Evolutionary conservation across 345 rosid genomes (phyloP), one percentile per base, ranked within the genome.

Genomic region (Raphanus sativus): DNA sequence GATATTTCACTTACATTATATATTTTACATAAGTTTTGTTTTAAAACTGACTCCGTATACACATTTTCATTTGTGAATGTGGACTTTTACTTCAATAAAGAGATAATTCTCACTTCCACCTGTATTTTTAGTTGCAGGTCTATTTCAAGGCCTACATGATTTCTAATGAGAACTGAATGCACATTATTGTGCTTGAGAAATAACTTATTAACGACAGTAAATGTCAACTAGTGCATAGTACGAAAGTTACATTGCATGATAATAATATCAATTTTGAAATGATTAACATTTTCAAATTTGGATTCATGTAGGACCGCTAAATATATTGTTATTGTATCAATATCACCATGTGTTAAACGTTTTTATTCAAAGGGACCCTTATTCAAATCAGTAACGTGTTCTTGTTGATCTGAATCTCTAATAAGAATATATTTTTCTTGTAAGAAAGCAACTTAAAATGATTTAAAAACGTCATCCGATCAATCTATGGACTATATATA

Each of bases 91-190:
- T 8, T 63, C 65, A 9, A 60, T 8, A n/a, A 24, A 76, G 29
- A 67, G 36, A 32, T 60, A 52, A 28, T 45, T 38, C 6, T 65
- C 8, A 36, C 16, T 74, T 9, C 48, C 15, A 36, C 28, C 0
- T 42, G 30, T 29, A 42, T 59, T 10, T 24, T 40, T 59, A 25
- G 4, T 48, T 50, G 4, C 62, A 28, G 10, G 13, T 36, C 17
- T 52, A 52, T 62, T 69, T 50, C 75, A 76, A 69, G 52, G 64
- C 24, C 50, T 58, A 26, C 16, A 40, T 66, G 59, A 58, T 40
- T 40, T 4, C 16, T 66, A 38, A 21, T 16, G 2, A 42, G 73
- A 59, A 59, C 2, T 26, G 6, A 30, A 17, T 42, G 16, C 67
- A 7, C 25, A 75, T 58, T 56, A 38, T 56, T 59, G 26, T 28